Base-by-base conservation (phyloP, 1,284 basidiomycete genomes). In the Trichosporon ovoides region DNA sequence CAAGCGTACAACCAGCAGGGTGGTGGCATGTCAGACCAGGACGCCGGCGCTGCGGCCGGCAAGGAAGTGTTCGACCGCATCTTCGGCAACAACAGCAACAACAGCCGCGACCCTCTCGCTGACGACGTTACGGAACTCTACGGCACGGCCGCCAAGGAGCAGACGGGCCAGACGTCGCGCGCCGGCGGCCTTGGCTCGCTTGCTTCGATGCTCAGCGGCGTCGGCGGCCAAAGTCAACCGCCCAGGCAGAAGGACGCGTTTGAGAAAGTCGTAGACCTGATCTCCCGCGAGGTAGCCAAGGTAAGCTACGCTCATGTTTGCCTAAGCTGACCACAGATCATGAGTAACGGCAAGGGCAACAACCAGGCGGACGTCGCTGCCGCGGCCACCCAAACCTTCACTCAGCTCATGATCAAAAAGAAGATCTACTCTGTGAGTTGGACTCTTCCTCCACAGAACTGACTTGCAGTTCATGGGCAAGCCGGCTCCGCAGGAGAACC, bases 321-420 rank as follows among this genome's bases (percentile, higher is more conserved):
- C 9, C 7, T 16, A 7, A 55, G 48, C 54, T 50, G 11, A 56
- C 54, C 6, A 10, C 48, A 56, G 54, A 20, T 56, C 28, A 56
- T 56, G 54, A 37, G 48, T 28, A 49, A 22, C 22, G 46, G 46
- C 22, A 56, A 56, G 19, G 53, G 53, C 40, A 48, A 46, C 20
- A 56, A 50, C 54, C 46, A 50, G 36, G 49, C 49, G 36, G 54
- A 56, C 22, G 54, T 56, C 18, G 54, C 54, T 34, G 54, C 54
- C 11, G 54, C 54, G 11, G 54, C 54, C 2, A 56, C 54, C 20
- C 54, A 56, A 46, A 56, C 54, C 1, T 56, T 56, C 36, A 56
- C 54, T 9, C 54, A 56, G 54, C 54, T 56, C 13, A 56, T 56
- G 54, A 56, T 56, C 54, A 56, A 56, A 46, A 56, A 56, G 48